Conservation (phyloP, 768 basidiomycete genomes). For the Plicaturopsis crispa region DNA sequence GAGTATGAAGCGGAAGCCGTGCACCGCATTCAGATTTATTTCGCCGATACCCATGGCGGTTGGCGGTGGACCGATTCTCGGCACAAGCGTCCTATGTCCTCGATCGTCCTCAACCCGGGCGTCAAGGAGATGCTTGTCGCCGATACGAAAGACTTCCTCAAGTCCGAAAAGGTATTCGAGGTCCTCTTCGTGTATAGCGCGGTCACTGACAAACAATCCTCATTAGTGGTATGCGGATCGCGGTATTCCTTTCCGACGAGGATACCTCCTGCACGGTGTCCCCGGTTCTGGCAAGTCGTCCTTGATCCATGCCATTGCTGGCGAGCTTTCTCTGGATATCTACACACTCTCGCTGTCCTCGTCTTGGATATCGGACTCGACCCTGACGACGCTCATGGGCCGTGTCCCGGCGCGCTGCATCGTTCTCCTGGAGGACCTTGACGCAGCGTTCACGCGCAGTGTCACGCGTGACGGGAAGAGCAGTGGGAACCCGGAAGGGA, state of each 20-base stretch:
- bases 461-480: constrained; percentile 54
- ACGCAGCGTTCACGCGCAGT: constrained; percentile 81
- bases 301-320: constrained; percentile 82
- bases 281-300: constrained; percentile 85
- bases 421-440: constrained; percentile 84
- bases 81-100: constrained; percentile 83
- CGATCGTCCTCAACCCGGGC: constrained; percentile 81
- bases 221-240: constrained; percentile 88
- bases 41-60: constrained; percentile 80
- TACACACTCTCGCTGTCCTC: constrained; percentile 85
- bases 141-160: constrained; percentile 78
- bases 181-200: background rate
- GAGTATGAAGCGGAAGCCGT: constrained; percentile 85
- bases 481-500: constrained; percentile 34
- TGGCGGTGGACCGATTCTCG: constrained; percentile 87
- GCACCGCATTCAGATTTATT: constrained; percentile 84
- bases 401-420: constrained; percentile 81
- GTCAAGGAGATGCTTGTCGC: constrained; percentile 85
- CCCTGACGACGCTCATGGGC: constrained; percentile 80
- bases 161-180: constrained; percentile 62
- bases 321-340: constrained; percentile 84
- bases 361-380: constrained; percentile 84
- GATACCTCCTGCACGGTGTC: constrained; percentile 78
- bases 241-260: constrained; percentile 86
- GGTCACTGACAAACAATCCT: constrained; percentile 3